Evolutionary conservation across 805 yeast genomes (phyloP).

Genomic region (Kodamaea nitidulidarum): DNA sequence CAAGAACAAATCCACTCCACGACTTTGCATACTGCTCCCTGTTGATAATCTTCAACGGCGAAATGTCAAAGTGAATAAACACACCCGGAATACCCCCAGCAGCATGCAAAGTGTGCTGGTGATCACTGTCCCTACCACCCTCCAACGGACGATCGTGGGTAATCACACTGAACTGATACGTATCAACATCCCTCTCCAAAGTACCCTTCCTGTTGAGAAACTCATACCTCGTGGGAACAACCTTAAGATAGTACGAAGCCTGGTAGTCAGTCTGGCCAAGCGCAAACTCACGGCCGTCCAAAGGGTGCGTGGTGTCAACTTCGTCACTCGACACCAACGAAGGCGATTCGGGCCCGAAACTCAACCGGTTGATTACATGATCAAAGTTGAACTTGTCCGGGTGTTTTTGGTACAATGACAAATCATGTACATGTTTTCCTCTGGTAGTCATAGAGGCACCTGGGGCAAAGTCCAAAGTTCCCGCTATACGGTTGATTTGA

Average conservation of each 20-base stretch:
- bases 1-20: conserved; percentile 78
- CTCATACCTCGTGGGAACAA: conserved; percentile 86
- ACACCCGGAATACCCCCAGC: conserved; percentile 91
- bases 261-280: conserved; percentile 54
- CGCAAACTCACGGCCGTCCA: conserved; percentile 49
- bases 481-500: conserved; percentile 77
- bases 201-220: conserved; percentile 46
- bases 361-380: conserved; percentile 74
- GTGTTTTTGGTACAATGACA: conserved; percentile 61
- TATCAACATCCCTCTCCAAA: conserved; percentile 45
- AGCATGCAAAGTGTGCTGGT: conserved; percentile 76
- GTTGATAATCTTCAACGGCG: conserved; percentile 88
- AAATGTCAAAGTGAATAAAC: conserved; percentile 82
- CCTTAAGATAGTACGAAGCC: conserved; percentile 77
- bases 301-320: conserved; percentile 51
- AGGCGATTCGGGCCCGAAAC: conserved; percentile 66
- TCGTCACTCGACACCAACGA: conserved; percentile 23
- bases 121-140: conserved; percentile 91
- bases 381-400: conserved; percentile 63
- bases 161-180: conserved; percentile 89
- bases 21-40: conserved; percentile 68
- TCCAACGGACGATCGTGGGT: conserved; percentile 77
- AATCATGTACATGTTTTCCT: conserved; percentile 77
- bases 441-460: conserved; percentile 66
- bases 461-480: conserved; percentile 94